Evolutionary conservation across 2,329 filamentous ascomycete genomes (phyloP).

Genomic region (Diaporthe caulivora): DNA sequence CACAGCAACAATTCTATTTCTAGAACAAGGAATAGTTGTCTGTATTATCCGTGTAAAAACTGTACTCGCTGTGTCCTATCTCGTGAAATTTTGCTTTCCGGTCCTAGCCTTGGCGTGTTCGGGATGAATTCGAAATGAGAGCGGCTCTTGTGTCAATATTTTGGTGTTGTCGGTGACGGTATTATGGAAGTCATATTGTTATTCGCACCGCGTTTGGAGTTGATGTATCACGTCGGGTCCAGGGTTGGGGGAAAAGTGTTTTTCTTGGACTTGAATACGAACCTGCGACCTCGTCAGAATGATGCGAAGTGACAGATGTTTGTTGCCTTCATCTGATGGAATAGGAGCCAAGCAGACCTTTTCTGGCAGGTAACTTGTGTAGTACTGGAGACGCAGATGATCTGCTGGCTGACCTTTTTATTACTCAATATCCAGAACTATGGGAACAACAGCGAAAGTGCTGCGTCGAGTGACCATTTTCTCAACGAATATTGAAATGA

Average conservation of each 20-base stretch:
- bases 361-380: not conserved
- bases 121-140: not conserved
- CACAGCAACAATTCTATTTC: conserved; percentile 69
- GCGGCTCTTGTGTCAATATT: not conserved
- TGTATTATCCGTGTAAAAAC: not conserved
- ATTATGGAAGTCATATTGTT: not conserved
- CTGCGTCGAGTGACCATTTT: not conserved
- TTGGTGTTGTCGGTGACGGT: not conserved
- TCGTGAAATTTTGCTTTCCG: not conserved
- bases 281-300: not conserved
- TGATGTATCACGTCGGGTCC: not conserved
- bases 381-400: not conserved
- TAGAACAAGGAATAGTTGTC: conserved; percentile 43
- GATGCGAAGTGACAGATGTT: not conserved
- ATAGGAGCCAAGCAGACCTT: too few species aligned
- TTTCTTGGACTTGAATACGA: not conserved
- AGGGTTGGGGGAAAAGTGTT: not conserved
- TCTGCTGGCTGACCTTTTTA: not conserved
- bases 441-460: too few species aligned
- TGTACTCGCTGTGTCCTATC: too few species aligned
- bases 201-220: not conserved
- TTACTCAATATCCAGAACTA: not conserved
- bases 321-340: not conserved
- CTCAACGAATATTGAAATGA: not conserved
- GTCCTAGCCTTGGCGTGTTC: conserved; percentile 4